Conservation (phyloP, 805 yeast species). For the Pichia rugopelliculosa region DNA sequence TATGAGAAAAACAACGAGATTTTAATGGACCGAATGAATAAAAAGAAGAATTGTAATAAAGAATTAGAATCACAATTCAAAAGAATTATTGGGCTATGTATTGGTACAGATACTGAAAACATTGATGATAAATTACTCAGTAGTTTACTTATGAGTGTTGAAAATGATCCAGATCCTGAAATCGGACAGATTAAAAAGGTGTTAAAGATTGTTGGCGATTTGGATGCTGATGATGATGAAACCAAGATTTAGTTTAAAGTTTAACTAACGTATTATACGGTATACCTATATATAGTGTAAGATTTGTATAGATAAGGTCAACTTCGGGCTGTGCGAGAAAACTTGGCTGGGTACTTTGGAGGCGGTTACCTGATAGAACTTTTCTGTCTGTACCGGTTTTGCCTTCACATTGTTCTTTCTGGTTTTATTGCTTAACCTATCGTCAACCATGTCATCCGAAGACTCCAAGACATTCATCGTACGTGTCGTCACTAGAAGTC, state of each 20-base stretch:
- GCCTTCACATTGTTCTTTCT: background rate
- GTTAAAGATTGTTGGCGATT: slow-evolving; percentile 27
- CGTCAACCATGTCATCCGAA: slow-evolving; percentile 2
- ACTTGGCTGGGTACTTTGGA: too few species aligned
- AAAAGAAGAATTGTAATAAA: slow-evolving; percentile 45
- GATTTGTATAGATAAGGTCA: background rate
- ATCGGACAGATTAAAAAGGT: slow-evolving; percentile 29
- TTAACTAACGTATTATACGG: too few species aligned
- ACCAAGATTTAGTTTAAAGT: background rate
- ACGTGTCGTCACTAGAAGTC: background rate
- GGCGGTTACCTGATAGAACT: too few species aligned
- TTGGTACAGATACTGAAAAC: slow-evolving; percentile 74
- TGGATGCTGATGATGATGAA: slow-evolving; percentile 12
- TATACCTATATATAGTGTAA: too few species aligned
- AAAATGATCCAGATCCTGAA: slow-evolving; percentile 61
- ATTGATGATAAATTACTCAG: slow-evolving; percentile 59
- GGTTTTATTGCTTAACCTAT: background rate
- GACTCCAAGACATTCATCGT: slow-evolving; percentile 9
- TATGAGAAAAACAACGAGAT: slow-evolving; percentile 62
- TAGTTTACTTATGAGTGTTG: slow-evolving; percentile 84
- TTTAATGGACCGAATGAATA: slow-evolving; percentile 44
- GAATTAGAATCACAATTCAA: slow-evolving; percentile 72
- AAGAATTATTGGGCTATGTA: slow-evolving; percentile 81
- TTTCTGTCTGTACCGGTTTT: background rate
- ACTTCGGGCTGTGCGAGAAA: background rate